Base-by-base conservation (phyloP, 1,139 yeast genomes). In the Eremothecium cymbalariae region DNA sequence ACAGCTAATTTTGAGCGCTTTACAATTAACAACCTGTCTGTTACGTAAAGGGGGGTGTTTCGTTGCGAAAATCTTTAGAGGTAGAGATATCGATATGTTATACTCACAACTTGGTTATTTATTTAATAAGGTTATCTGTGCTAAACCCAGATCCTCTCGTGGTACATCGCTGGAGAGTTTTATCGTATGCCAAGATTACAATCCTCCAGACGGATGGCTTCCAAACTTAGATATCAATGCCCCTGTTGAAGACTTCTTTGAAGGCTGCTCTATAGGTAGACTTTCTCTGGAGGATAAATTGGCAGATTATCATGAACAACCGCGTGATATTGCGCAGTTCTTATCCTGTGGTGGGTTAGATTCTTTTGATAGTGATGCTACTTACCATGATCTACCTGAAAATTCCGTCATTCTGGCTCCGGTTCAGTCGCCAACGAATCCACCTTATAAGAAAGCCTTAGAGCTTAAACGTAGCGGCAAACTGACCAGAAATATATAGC, bases 1-100 rank as follows among this genome's bases (percentile, higher is more conserved):
- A 1, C 98, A 90, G 55, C 67, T 90, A 41, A 82, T 93, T 33
- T 65, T 86, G 45, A 78, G 95, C 25, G 98, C 98, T 1, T 64
- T 90, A 36, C 95, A 86, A 51, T 64, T 93, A 37, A 88, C 97
- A 3, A 82, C 95, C 1, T 85, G 95, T 51, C 67, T 90, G 17
- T 66, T 90, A 44, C 75, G 81, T 50, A 81, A 85, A 8, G 95
- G 95, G 22, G 98, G 98, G 32, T 68, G 81, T 0, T 90, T 90
- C 64, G 95, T 88, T 25, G 98, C 98, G 31, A 90, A 90, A 61
- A 86, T 90, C 38, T 90, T 90, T 61, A 68, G 98, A 48, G 98
- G 98, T 5, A 68, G 97, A 51, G 98, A 90, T 53, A 86, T 88
- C 38, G 97, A 90, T 54, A 68, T 90, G 49, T 65, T 90, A 55